Evolutionary conservation across 2,329 filamentous ascomycete species (phyloP), one percentile per base, ranked within the genome.

Genomic region (Monosporascus cannonballus): DNA sequence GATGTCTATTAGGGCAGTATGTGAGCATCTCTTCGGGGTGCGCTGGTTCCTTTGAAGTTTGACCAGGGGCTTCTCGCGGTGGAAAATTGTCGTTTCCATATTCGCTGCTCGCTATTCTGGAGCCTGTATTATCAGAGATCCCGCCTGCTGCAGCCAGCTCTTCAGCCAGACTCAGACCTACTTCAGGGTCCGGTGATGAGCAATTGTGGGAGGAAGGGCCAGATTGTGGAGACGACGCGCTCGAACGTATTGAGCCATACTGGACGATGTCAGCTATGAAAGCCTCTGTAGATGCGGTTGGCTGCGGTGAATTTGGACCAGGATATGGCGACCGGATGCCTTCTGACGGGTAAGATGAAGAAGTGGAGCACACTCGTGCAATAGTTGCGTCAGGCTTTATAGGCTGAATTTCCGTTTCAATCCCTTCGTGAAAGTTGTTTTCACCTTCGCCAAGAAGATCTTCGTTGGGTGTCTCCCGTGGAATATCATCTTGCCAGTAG

Each of bases 281-380:
- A 27, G 45, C 54, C 42, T 58, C 41, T 9, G 58, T 45, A 51
- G 48, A 54, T 38, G 49, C 49, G 50, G 57, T 53, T 25, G 52
- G 9, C 39, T 39, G 50, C 7, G 56, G 58, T 5, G 58, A 60
- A 37, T 24, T 20, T n/a, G 39, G 49, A 49, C 51, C 44, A 11
- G 55, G 44, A 1, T 48, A 41, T 17, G 55, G 53, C 44, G 58
- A 60, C 46, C 57, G 56, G 11, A 60, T 56, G 24, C 58, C 58
- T 49, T 59, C 58, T 5, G 58, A 60, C n/a, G 58, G 58, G 38
- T 60, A 60, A 8, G 58, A 60, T 17, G 58, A 60, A 15, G 58
- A 60, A 4, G 49, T 18, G 24, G 56, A 59, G 20, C 55, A 55
- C n/a, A 52, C 46, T 41, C 49, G 50, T 24, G 41, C 38, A 14